Evolutionary conservation across 768 basidiomycete species (phyloP).

Genomic region (Podaxis sp.): DNA sequence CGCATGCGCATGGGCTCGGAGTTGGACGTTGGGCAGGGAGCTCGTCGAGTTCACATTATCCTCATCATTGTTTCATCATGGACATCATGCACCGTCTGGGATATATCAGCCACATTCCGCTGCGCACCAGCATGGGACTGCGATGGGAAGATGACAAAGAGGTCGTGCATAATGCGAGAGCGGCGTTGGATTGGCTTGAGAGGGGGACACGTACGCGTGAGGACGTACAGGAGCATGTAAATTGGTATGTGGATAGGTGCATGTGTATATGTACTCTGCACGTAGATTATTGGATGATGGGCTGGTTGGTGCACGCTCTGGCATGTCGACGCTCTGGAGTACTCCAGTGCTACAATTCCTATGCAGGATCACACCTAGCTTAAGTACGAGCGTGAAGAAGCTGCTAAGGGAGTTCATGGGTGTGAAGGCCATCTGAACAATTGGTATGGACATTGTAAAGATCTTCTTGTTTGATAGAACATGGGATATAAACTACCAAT

Average conservation of each 20-base stretch:
- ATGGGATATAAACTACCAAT: too few relatives aligned
- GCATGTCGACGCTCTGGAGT: too few relatives aligned
- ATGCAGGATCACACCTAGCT: too few relatives aligned
- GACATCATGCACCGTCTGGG: slow-evolving; percentile 7
- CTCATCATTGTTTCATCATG: not conserved
- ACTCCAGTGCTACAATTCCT: too few relatives aligned
- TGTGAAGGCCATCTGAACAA: too few relatives aligned
- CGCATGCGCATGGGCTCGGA: not conserved
- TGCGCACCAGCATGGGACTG: slow-evolving; percentile 27
- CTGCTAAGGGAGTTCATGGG: too few relatives aligned
- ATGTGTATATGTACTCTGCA: too few relatives aligned
- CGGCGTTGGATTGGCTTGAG: slow-evolving; percentile 17
- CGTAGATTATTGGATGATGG: too few relatives aligned
- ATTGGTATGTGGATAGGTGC: not conserved
- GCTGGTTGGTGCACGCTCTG: too few relatives aligned
- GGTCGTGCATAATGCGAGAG: slow-evolving; percentile 50
- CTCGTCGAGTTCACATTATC: slow-evolving; percentile 6
- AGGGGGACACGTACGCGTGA: slow-evolving; percentile 13
- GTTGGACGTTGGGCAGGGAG: slow-evolving; percentile 8
- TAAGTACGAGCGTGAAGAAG: too few relatives aligned
- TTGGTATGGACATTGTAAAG: too few relatives aligned
- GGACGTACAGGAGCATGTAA: not conserved
- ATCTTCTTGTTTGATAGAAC: too few relatives aligned
- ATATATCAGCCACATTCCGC: slow-evolving; percentile 11
- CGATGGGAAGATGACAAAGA: slow-evolving; percentile 56